These are phyloP conservation scores for Aspergillus bombycis DNA, from an alignment of 2,329 filamentous ascomycete genomes.

Conservation along the genomic window DNA sequence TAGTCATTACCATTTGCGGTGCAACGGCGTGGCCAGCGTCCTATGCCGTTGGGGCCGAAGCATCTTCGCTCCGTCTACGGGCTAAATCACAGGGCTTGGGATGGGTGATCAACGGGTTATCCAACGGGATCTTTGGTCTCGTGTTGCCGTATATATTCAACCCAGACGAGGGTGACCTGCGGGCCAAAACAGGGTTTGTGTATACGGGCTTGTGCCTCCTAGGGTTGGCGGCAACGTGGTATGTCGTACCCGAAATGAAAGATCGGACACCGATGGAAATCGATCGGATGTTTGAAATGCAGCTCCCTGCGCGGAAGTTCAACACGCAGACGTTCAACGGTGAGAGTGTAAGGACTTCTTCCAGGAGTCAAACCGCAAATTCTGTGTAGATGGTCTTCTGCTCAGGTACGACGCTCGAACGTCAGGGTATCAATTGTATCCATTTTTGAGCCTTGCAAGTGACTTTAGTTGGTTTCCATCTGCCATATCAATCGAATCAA, in stretches of 20 bases:
- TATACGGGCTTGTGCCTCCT: conserved; percentile 41
- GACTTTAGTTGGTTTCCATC: background rate
- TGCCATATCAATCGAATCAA: background rate
- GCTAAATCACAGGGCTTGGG: conserved; percentile 44
- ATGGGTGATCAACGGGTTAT: conserved; percentile 46
- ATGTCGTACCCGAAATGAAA: conserved; percentile 58
- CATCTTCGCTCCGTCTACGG: conserved; percentile 40
- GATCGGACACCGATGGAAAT: conserved; percentile 53
- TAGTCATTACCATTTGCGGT: conserved; percentile 46
- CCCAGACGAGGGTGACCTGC: conserved; percentile 45
- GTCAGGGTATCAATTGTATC: background rate
- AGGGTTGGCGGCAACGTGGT: conserved; percentile 42
- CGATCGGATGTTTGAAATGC: conserved; percentile 44
- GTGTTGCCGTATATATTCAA: conserved; percentile 58
- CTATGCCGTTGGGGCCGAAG: conserved; percentile 40
- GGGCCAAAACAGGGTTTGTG: conserved; percentile 48
- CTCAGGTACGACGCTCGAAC: background rate
- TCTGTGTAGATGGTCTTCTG: background rate
- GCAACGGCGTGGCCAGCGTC: conserved; percentile 41
- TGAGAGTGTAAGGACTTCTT: background rate
- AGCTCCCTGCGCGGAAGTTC: conserved; percentile 27
- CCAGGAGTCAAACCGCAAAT: background rate
- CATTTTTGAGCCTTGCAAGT: background rate
- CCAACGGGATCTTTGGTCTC: conserved; percentile 50
- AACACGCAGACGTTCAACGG: conserved; percentile 20